phyloP scores from a whole-genome alignment of 2,329 filamentous ascomycete genomes.

The Dactylellina cionopaga region DNA sequence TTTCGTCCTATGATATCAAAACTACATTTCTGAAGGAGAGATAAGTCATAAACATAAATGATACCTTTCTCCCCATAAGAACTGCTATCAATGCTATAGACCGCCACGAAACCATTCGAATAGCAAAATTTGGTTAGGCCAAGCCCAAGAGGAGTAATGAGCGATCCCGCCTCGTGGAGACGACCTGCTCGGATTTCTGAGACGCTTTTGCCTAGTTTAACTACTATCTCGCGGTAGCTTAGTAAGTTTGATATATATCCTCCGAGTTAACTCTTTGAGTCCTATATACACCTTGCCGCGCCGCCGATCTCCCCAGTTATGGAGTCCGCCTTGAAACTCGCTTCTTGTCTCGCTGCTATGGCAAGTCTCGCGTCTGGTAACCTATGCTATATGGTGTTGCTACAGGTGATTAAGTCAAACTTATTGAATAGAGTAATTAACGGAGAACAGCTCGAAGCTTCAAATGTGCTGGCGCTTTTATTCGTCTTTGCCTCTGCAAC shows the following conservation, averaged over 20 bases:
- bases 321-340: too few species aligned
- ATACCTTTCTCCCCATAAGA: background rate
- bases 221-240: background rate
- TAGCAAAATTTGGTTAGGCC: slow-evolving; percentile 17
- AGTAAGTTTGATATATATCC: background rate
- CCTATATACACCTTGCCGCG: too few species aligned
- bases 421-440: too few species aligned
- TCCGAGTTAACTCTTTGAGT: too few species aligned
- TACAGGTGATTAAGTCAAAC: too few species aligned
- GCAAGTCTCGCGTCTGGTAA: too few species aligned
- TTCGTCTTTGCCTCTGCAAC: slow-evolving; percentile 19
- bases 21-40: background rate
- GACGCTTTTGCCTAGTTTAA: background rate
- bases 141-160: background rate
- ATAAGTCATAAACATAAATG: slow-evolving; percentile 24
- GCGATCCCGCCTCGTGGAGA: slow-evolving; percentile 5
- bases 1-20: background rate
- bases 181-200: background rate
- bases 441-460: background rate
- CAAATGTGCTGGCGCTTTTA: background rate
- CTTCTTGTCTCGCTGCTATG: too few species aligned
- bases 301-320: too few species aligned
- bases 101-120: slow-evolving; percentile 8
- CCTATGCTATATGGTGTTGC: too few species aligned
- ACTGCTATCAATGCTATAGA: background rate